Evolutionary conservation across 2,329 filamentous ascomycete genomes (phyloP), one percentile per base, ranked within the genome.

Genomic region (Aureobasidium sp.): DNA sequence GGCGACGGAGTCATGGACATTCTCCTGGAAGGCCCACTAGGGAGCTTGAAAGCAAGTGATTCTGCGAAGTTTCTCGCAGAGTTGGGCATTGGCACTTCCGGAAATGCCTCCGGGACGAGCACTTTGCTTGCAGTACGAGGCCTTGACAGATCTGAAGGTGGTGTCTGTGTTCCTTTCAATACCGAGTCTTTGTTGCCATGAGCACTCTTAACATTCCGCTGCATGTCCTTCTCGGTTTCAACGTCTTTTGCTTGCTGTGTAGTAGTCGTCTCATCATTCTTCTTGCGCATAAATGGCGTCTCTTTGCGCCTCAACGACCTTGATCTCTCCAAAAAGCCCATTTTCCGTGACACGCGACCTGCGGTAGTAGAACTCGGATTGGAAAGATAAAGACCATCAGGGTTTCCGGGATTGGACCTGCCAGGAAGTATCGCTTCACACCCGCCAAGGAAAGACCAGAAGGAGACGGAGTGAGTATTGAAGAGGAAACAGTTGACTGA

Each of bases 261-360:
- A 15, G 54, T 53, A 36, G 53, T 13, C 47, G 53, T 16, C 29
- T 58, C 54, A n/a, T 64, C 60, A 37, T 63, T 44, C 37, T 54
- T 62, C 36, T 61, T 45, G 42, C 61, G 57, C 53, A 55, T 63
- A 16, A 58, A 58, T 8, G 47, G 62, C 6, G 59, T 57, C 47
- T 65, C 62, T 47, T 65, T 63, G 21, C 59, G 52, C 34, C 63
- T 59, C 36, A 63, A 39, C 21, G 63, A 65, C 45, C 62, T 61
- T 39, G 63, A 63, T 48, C 63, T 58, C 15, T 63, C 59, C n/a
- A 65, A 27, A 34, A 65, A 63, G n/a, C 63, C 63, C 63, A 65
- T 65, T 5, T 11, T 29, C 10, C 11, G 30, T 48, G 30, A 34
- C 32, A 48, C 34, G 34, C 54, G 41, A 48, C 42, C 44, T 48